These are phyloP conservation scores for Alternaria viburni DNA, from an alignment of 2,329 filamentous ascomycete species.

Conservation along the genomic window DNA sequence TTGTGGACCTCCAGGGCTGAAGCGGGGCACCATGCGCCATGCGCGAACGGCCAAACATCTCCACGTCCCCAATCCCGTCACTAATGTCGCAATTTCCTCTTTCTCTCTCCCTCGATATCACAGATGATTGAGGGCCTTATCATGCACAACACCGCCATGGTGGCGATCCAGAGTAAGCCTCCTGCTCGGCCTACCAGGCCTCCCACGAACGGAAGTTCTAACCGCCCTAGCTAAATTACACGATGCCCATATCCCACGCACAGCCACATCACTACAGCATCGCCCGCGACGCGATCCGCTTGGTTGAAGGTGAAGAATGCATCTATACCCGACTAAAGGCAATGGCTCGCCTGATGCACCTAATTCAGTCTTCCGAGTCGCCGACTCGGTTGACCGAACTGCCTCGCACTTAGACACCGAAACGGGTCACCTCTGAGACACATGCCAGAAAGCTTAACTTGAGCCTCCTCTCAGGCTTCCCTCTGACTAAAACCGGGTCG, in stretches of 20 bases:
- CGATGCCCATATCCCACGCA: conserved; percentile 3
- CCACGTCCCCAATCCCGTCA: not conserved
- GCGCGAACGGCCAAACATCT: conserved; percentile 2
- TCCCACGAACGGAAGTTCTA: not conserved
- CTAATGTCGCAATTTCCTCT: not conserved
- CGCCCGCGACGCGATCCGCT: conserved; percentile 1
- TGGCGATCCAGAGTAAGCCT: conserved; percentile 15
- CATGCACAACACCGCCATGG: conserved; percentile 5
- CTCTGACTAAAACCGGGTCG: conserved; percentile 9
- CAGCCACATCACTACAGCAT: conserved; percentile 11
- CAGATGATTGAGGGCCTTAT: conserved; percentile 5
- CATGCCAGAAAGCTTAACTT: conserved; percentile 18
- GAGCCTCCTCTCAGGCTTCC: conserved; percentile 21
- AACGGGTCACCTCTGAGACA: conserved; percentile 9
- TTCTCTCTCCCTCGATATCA: not conserved
- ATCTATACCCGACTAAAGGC: not conserved
- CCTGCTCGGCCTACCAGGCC: conserved; percentile 11
- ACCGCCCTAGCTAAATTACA: conserved; percentile 1
- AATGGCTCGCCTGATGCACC: conserved; percentile 17
- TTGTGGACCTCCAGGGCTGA: not conserved
- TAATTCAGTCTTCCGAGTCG: not conserved
- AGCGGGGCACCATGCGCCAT: not conserved
- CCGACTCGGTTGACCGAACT: not conserved
- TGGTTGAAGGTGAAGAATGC: not conserved
- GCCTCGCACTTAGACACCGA: conserved; percentile 18